Conservation (phyloP, 805 yeast species). For the Starmera quercuum region DNA sequence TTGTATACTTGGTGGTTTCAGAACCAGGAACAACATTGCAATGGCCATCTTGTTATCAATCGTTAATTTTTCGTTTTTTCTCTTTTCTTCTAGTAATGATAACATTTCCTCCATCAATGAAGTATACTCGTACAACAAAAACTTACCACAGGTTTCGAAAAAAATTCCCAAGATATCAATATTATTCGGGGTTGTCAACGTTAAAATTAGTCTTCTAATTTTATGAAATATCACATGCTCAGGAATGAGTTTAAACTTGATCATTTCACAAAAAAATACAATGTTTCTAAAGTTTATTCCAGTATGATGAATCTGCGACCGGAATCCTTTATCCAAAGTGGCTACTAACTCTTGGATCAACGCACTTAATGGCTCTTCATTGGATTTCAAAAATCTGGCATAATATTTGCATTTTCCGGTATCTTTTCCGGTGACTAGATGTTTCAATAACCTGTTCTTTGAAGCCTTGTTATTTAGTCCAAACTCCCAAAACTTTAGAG, state of each 20-base stretch:
- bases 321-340: conserved; percentile 50
- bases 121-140: conserved; percentile 50
- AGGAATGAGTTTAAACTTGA: conserved; percentile 70
- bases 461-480: conserved; percentile 67
- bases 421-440: conserved; percentile 43
- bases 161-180: conserved; percentile 63
- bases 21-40: conserved; percentile 42
- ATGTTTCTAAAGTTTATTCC: conserved; percentile 48
- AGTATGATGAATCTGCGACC: conserved; percentile 50
- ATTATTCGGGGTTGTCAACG: conserved; percentile 45
- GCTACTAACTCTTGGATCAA: conserved; percentile 44
- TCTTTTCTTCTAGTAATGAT: conserved; percentile 41
- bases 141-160: conserved; percentile 68
- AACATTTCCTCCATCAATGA: conserved; percentile 59
- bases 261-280: conserved; percentile 63
- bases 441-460: conserved; percentile 47
- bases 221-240: conserved; percentile 67
- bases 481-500: conserved; percentile 38
- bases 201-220: conserved; percentile 50
- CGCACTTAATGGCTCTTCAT: conserved; percentile 39
- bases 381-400: conserved; percentile 64
- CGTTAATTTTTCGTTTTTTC: conserved; percentile 40
- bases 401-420: conserved; percentile 40
- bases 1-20: conserved; percentile 48
- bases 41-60: conserved; percentile 52